Conservation (phyloP, 2,329 filamentous ascomycete genomes). For the Aspergillus versicolor region DNA sequence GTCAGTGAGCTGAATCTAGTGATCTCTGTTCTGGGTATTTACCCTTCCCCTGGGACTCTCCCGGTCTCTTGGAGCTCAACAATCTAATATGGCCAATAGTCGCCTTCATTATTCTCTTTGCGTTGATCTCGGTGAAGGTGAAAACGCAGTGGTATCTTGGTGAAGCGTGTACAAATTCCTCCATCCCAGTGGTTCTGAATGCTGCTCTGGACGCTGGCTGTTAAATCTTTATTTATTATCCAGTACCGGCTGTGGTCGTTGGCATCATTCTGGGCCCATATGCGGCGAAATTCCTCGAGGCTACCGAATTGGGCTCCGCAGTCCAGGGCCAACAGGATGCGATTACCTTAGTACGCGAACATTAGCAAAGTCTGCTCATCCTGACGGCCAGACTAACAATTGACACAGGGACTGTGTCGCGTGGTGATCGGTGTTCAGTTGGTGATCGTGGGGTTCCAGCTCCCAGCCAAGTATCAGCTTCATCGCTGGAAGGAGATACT, state of each 20-base stretch:
- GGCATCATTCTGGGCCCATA: conserved; percentile 58
- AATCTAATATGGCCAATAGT: conserved; percentile 17
- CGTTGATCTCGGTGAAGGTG: conserved; percentile 34
- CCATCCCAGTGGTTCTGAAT: too few species aligned
- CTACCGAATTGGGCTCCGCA: conserved; percentile 38
- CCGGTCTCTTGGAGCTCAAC: too few species aligned
- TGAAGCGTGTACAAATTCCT: conserved; percentile 34
- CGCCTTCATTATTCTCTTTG: conserved; percentile 34
- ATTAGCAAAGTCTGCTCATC: neutral
- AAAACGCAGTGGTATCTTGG: conserved; percentile 41
- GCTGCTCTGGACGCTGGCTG: too few species aligned
- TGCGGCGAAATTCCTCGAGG: conserved; percentile 53
- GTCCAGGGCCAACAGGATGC: neutral
- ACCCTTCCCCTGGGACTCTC: too few species aligned
- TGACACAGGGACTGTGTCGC: conserved; percentile 49
- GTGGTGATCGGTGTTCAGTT: conserved; percentile 63
- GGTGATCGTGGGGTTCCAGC: conserved; percentile 62
- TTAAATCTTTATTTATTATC: neutral
- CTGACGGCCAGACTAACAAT: neutral
- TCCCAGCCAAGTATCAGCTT: conserved; percentile 56
- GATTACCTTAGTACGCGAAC: neutral
- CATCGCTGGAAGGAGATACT: conserved; percentile 54
- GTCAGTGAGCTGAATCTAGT: conserved; percentile 1
- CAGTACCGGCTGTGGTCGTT: conserved; percentile 57
- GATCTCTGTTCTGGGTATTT: neutral